Evolutionary conservation across 139 green algal genomes (phyloP), one percentile per base, ranked within the genome.

Genomic region (Closterium sp.): DNA sequence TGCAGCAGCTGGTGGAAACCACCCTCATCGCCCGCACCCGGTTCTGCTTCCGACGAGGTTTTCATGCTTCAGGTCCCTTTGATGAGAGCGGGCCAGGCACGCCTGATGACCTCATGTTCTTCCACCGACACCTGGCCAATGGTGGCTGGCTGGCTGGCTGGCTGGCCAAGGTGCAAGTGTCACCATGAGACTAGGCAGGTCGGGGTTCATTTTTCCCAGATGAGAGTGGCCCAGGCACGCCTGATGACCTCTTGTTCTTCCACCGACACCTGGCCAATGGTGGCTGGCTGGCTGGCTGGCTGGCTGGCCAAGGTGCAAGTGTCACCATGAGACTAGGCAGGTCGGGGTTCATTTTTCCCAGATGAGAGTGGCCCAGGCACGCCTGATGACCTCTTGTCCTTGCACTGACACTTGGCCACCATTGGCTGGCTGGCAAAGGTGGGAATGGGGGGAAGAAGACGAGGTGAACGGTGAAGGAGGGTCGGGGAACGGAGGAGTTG

Each of bases 1-100:
- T 43, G 33, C 85, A 88, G 85, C 85, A 88, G 85, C 85, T 88
- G 33, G 85, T 88, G 33, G 85, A 88, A 43, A 66, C 33, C 30
- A 88, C 85, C 9, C 23, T 88, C 85, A 88, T 88, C 32, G 33
- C 33, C 8, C 85, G 30, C 30, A 88, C 85, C 31, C 55, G 85
- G 85, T 88, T 88, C 85, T 88, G 85, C 85, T 88, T 30, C 31
- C 85, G 85, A 12, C 30, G 16, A 2, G 31, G 55, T 0, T 88
- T 66, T 6, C 0, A 88, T 2, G 0, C 30, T 28, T 32, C n/a
- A 34, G 83, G 83, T 86, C 30, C 30, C 83, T 86, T 33, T 86
- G 28, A 16, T 86, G 83, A 33, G 30, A 34, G 83, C 5, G 30
- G 83, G 7, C 83, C 0, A 0, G 28, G 83, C 83, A 34, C 83